Evolutionary conservation across 108 stramenopile species (phyloP).

Genomic region (Cylindrotheca closterium): DNA sequence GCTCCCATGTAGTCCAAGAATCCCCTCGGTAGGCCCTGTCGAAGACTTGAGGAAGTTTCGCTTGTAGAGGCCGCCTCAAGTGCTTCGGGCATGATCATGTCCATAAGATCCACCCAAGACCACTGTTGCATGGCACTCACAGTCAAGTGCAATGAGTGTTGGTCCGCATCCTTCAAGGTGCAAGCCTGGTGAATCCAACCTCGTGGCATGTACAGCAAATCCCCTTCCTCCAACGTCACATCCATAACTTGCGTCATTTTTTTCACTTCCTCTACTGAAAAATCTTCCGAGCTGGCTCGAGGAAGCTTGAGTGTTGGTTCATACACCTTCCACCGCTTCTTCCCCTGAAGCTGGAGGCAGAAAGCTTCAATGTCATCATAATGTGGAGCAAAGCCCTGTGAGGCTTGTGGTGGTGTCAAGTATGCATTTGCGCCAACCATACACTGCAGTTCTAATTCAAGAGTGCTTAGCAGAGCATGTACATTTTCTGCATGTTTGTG

Average conservation of each 20-base stretch:
- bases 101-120: constrained; percentile 91
- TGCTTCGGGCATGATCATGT: constrained; percentile 87
- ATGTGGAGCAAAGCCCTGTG: constrained; percentile 99
- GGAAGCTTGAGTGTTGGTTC: constrained; percentile 66
- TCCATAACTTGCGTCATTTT: constrained; percentile 67
- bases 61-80: constrained; percentile 63
- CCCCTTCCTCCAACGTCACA: constrained; percentile 83
- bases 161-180: constrained; percentile 44
- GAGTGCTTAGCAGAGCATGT: constrained; percentile 74
- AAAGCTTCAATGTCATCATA: constrained; percentile 99
- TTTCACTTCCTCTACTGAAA: constrained; percentile 64
- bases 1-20: constrained; percentile 94
- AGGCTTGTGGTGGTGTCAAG: constrained; percentile 81
- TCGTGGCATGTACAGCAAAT: constrained; percentile 92
- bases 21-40: constrained; percentile 85
- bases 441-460: constrained; percentile 92
- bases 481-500: constrained; percentile 83
- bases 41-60: constrained; percentile 56
- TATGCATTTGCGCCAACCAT: constrained; percentile 97
- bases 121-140: constrained; percentile 92
- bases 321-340: constrained; percentile 93
- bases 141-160: constrained; percentile 93
- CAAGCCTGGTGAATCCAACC: constrained; percentile 97
- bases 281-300: constrained; percentile 71
- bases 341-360: constrained; percentile 90